Evolutionary conservation across 2,329 filamentous ascomycete species (phyloP), one percentile per base, ranked within the genome.

Genomic region (Raffaelea deltoideospora): DNA sequence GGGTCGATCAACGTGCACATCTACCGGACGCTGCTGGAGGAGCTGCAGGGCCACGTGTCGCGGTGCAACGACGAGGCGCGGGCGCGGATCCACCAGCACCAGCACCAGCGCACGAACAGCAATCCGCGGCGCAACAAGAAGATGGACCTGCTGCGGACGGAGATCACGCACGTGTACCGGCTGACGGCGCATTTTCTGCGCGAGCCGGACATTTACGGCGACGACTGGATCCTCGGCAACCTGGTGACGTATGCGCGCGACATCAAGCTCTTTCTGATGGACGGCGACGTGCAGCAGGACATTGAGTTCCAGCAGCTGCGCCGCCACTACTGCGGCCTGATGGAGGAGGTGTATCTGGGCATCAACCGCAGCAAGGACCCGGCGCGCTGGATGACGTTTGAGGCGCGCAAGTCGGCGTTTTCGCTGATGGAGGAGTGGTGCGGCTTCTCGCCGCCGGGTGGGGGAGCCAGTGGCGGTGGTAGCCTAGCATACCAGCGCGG

Each of bases 361-460:
- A 85, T 95, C 48, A 90, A 88, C 47, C 72, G 78, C 35, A 85
- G 85, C 0, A 77, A 76, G 42, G 84, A 95, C 41, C 81, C 86
- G 2, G 79, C 84, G 5, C 72, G 85, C 23, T 98, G 90, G 88
- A 90, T 98, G 74, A 87, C 90, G 0, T 98, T 98, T 50, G 90
- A 98, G 54, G 84, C 87, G 11, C 71, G 92, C 29, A 94, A 95
- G 53, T 95, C 90, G 5, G 82, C 88, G 0, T 98, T 98, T 52
- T 79, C 87, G 1, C 62, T 98, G 33, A 96, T 98, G 87, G 90
- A 98, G 57, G 88, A 96, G 45, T 98, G 92, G 92, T 98, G 90
- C 53, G 90, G 90, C 3, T 95, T 92, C 54, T 94, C 87, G 8
- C 85, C 87, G n/a, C n/a, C n/a, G n/a, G n/a, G n/a, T n/a, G n/a